Evolutionary conservation across 257 asterid species (phyloP).

Genomic region (Capsicum pubescens): DNA sequence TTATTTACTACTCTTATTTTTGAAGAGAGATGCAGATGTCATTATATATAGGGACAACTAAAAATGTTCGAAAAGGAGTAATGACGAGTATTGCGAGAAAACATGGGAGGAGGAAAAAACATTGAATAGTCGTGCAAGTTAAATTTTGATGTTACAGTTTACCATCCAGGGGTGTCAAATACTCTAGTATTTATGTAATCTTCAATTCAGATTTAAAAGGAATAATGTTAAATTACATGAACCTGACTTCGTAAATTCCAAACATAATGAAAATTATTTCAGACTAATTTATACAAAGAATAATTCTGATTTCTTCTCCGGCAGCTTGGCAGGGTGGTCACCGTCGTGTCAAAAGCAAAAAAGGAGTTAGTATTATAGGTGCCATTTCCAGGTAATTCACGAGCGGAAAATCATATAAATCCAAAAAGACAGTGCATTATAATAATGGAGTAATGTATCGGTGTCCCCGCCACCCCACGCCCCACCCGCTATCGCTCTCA

Average conservation of each 20-base stretch:
- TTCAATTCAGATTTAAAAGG: no score
- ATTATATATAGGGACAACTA: no score
- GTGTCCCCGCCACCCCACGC: background rate
- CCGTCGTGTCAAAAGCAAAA: background rate
- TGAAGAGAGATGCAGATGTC: no score
- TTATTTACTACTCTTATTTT: no score
- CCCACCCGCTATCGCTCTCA: constrained; percentile 3
- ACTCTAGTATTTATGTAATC: no score
- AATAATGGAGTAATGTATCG: background rate
- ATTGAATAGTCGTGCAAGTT: no score
- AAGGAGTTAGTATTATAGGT: background rate
- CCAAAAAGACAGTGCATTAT: constrained; percentile 26
- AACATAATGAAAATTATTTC: no score
- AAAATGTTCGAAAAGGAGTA: no score
- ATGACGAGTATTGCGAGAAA: background rate
- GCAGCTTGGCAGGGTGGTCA: background rate
- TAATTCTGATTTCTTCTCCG: constrained; percentile 6
- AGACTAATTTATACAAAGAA: no score
- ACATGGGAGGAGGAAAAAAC: no score
- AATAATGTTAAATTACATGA: background rate
- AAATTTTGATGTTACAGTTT: background rate
- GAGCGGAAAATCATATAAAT: background rate
- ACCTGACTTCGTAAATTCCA: background rate
- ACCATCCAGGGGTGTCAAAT: no score
- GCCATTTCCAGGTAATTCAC: constrained; percentile 24